Evolutionary conservation across 352 stramenopile species (phyloP).

Genomic region (Aphanomyces invadans): DNA sequence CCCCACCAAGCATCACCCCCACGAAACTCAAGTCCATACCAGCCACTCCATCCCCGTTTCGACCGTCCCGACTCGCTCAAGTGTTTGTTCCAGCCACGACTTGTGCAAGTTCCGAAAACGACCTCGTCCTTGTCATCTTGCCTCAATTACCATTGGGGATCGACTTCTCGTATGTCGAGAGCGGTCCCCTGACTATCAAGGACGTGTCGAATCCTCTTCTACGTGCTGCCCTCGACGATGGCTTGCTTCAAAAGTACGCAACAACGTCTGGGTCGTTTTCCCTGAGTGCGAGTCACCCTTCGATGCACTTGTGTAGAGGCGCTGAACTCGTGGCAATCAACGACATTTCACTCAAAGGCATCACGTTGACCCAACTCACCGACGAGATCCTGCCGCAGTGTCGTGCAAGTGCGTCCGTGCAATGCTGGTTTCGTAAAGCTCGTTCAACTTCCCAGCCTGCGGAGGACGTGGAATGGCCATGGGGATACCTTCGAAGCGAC

Average conservation of each 20-base stretch:
- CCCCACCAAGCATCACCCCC: neutral
- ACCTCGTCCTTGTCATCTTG: constrained; percentile 44
- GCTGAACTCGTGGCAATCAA: constrained; percentile 67
- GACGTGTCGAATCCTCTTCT: constrained; percentile 38
- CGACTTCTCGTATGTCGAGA: constrained; percentile 29
- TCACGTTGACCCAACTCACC: constrained; percentile 27
- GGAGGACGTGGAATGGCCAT: constrained; percentile 51
- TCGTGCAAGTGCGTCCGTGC: constrained; percentile 31
- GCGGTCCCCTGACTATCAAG: constrained; percentile 25
- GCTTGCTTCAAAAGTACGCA: constrained; percentile 37
- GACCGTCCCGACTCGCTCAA: neutral
- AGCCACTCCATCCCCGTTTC: constrained; percentile 23
- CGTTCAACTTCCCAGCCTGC: too few species aligned
- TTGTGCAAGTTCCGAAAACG: constrained; percentile 13
- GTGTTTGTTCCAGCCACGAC: constrained; percentile 9
- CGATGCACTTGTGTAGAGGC: constrained; percentile 24
- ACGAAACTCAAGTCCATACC: constrained; percentile 11
- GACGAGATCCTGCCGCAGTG: constrained; percentile 33
- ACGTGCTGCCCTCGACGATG: constrained; percentile 37
- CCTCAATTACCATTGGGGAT: constrained; percentile 48
- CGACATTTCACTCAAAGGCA: constrained; percentile 35
- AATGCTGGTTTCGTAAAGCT: constrained; percentile 48
- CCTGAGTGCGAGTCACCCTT: too few species aligned
- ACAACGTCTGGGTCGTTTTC: neutral
- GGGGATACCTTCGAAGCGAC: constrained; percentile 68